Conservation (phyloP, 2,329 filamentous ascomycete genomes). For the Botrytis deweyae region DNA sequence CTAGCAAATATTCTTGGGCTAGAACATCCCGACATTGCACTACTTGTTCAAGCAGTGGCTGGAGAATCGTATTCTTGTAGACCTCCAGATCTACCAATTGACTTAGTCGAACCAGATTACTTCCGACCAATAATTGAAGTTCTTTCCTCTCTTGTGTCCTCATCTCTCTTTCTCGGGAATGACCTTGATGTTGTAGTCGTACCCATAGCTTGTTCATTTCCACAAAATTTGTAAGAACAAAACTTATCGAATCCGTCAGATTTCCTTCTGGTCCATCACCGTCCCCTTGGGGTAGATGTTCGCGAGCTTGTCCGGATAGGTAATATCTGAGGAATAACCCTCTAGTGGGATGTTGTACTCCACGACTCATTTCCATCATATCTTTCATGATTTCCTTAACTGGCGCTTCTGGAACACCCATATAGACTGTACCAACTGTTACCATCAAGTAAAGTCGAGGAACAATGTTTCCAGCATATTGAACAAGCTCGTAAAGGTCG, state of each 20-base stretch:
- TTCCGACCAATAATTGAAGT: slow-evolving; percentile 90
- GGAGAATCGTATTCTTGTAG: slow-evolving; percentile 88
- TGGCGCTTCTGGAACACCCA: slow-evolving; percentile 95
- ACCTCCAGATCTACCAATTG: slow-evolving; percentile 93
- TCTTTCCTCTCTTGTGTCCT: slow-evolving; percentile 93
- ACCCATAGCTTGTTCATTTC: slow-evolving; percentile 99
- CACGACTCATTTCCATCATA: slow-evolving; percentile 99
- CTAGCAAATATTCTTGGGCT: slow-evolving; percentile 93
- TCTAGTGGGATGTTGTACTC: slow-evolving; percentile 93
- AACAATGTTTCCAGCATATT: slow-evolving; percentile 97
- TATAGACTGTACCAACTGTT: slow-evolving; percentile 97
- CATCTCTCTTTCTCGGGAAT: slow-evolving; percentile 90
- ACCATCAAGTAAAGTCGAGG: slow-evolving; percentile 98
- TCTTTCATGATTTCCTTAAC: slow-evolving; percentile 99
- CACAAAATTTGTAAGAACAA: slow-evolving; percentile 96
- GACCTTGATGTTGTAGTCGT: slow-evolving; percentile 92
- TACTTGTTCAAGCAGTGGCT: slow-evolving; percentile 89
- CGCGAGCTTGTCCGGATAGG: slow-evolving; percentile 88
- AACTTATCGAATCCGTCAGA: slow-evolving; percentile 95
- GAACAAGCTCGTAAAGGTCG: slow-evolving; percentile 95
- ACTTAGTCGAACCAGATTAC: slow-evolving; percentile 91
- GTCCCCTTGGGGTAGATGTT: slow-evolving; percentile 77
- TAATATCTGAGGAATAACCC: slow-evolving; percentile 96
- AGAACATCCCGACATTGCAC: slow-evolving; percentile 96
- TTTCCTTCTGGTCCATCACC: slow-evolving; percentile 94